phyloP scores from a whole-genome alignment of 768 basidiomycete species.

The Lentinula detonsa region DNA sequence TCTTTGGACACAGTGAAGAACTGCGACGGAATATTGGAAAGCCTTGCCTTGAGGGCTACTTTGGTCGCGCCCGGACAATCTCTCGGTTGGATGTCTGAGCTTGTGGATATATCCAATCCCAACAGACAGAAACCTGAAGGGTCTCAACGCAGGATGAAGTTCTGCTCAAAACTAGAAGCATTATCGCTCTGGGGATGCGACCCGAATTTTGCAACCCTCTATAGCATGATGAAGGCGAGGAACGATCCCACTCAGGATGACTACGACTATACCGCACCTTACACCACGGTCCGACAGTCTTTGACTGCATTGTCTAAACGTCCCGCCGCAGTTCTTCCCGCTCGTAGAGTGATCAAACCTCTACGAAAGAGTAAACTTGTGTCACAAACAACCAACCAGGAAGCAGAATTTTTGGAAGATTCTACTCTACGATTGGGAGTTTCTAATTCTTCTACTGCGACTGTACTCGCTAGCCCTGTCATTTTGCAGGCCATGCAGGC shows the following conservation, averaged over 20 bases:
- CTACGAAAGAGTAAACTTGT: not conserved
- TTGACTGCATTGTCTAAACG: not conserved
- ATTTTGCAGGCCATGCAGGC: not conserved
- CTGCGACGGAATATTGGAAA: slow-evolving; percentile 31
- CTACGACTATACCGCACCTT: not conserved
- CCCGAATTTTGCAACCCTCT: not conserved
- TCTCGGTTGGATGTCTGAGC: slow-evolving; percentile 17
- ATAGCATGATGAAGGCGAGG: not conserved
- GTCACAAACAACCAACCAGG: not conserved
- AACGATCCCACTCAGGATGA: not conserved
- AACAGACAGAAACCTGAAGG: slow-evolving; percentile 2
- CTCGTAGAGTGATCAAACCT: slow-evolving; percentile 1
- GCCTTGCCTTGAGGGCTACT: slow-evolving; percentile 27
- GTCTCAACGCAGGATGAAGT: slow-evolving; percentile 24
- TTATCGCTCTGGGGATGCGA: slow-evolving; percentile 46
- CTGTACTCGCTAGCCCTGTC: not conserved
- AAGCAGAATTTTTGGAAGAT: not conserved
- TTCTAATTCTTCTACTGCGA: not conserved
- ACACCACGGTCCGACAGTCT: not conserved
- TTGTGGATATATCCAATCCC: slow-evolving; percentile 4
- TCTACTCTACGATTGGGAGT: not conserved
- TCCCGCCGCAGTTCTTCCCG: not conserved
- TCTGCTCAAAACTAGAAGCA: slow-evolving; percentile 46
- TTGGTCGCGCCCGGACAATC: not conserved
- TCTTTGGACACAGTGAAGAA: slow-evolving; percentile 42